These are phyloP conservation scores for Coemansia sp. DNA, from an alignment of 371 early-diverging fungal genomes.

Conservation along the genomic window DNA sequence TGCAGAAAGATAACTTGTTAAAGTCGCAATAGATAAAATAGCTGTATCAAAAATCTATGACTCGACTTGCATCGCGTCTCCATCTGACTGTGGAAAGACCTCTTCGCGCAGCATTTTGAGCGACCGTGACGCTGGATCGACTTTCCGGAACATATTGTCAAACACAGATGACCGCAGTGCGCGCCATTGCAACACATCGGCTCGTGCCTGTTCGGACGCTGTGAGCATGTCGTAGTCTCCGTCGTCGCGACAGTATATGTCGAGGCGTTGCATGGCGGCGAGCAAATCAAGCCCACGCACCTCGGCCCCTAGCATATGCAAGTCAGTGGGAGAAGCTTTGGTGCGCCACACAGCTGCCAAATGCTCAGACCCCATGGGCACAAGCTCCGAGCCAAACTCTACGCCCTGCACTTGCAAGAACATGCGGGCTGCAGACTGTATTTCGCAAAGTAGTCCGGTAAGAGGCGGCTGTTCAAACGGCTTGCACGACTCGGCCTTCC, in stretches of 20 bases:
- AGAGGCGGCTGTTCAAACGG: constrained; percentile 30
- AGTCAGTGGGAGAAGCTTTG: background rate
- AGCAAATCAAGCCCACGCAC: constrained; percentile 22
- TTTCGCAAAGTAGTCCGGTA: constrained; percentile 19
- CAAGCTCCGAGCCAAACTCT: background rate
- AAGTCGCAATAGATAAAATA: constrained; percentile 19
- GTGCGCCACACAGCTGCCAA: constrained; percentile 27
- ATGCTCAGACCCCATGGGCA: constrained; percentile 21
- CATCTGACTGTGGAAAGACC: constrained; percentile 3
- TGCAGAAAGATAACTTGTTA: constrained; percentile 36
- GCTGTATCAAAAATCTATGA: background rate
- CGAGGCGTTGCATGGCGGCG: constrained; percentile 31
- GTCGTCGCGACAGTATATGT: constrained; percentile 43
- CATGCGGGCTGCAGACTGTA: constrained; percentile 23
- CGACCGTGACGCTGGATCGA: constrained; percentile 34
- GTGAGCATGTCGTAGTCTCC: constrained; percentile 45
- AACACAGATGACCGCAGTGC: constrained; percentile 33
- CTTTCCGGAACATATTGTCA: constrained; percentile 34
- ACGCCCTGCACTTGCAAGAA: constrained; percentile 17
- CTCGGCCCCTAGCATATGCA: constrained; percentile 26
- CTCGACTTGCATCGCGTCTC: constrained; percentile 16
- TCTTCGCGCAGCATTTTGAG: constrained; percentile 32
- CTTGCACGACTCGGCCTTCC: constrained; percentile 47
- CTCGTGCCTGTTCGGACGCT: constrained; percentile 34
- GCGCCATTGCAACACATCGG: constrained; percentile 45